Conservation (phyloP, 768 basidiomycete genomes). For the Pleurotus tuber-regium region DNA sequence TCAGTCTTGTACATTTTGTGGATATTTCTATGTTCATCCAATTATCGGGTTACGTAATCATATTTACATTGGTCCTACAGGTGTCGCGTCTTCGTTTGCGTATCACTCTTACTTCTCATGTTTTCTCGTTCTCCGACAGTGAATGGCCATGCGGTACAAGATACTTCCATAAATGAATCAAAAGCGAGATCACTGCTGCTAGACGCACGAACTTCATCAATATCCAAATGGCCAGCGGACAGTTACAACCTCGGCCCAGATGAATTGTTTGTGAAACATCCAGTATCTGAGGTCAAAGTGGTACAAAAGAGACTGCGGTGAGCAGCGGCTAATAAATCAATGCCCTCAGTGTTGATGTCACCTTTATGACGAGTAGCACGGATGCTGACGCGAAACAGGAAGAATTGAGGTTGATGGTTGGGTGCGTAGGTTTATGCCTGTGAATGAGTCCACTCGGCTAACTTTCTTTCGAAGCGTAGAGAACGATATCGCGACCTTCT, state of each 20-base stretch:
- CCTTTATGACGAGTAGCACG: slow-evolving; percentile 37
- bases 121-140: slow-evolving; percentile 20
- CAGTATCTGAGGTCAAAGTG: slow-evolving; percentile 68
- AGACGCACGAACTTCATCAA: slow-evolving; percentile 4
- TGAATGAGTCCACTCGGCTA: slow-evolving; percentile 13
- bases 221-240: slow-evolving; percentile 20
- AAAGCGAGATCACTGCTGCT: neutral
- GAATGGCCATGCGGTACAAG: slow-evolving; percentile 16
- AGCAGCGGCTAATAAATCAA: slow-evolving; percentile 12
- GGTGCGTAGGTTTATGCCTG: slow-evolving; percentile 53
- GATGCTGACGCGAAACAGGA: slow-evolving; percentile 89
- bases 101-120: slow-evolving; percentile 14
- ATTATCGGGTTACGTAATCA: slow-evolving; percentile 10
- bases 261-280: slow-evolving; percentile 67
- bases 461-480: slow-evolving; percentile 58
- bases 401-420: slow-evolving; percentile 87
- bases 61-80: slow-evolving; percentile 7
- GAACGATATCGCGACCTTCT: slow-evolving; percentile 88
- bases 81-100: neutral
- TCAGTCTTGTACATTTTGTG: slow-evolving; percentile 7
- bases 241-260: slow-evolving; percentile 53
- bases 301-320: slow-evolving; percentile 71
- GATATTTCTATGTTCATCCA: neutral
- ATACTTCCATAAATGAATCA: no score
- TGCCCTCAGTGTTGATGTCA: no score